Evolutionary conservation across 805 yeast genomes (phyloP), one percentile per base, ranked within the genome.

Genomic region (Danielozyma ontarioensis): DNA sequence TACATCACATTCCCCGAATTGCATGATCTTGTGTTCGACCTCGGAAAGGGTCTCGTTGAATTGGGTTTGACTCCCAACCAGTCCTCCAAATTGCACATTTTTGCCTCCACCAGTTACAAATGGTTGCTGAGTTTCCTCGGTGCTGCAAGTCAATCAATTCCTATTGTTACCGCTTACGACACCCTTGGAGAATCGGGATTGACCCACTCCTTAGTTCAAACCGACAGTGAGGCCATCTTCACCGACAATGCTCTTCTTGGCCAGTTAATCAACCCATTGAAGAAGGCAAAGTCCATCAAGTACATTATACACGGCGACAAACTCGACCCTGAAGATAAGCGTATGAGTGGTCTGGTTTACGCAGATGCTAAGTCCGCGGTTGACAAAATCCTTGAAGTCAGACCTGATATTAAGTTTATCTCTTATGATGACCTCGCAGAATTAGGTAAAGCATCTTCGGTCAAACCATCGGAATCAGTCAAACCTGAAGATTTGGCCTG

Each of bases 121-220:
- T 90, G 97, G 97, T 76, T 90, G 86, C 83, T 85, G 63, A 74
- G 85, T 21, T 90, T 78, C 44, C 58, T 86, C 38, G 96, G 89
- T 12, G 72, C 86, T 33, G 76, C 77, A 48, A 68, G 88, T 33
- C 96, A 87, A 60, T 63, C 74, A 31, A 80, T 93, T 39, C 84
- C 97, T 16, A 73, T 83, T 36, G 97, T 88, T 26, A 93, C 98
- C 12, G 97, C 98, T 25, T 93, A 93, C 60, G 97, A 89, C 59
- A 87, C 96, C 27, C 70, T 89, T 45, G 97, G 97, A 37, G 95
- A 87, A 60, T 72, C 73, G 24, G 96, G 96, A 16, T 72, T 89
- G 52, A 82, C 81, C 36, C 95, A 83, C 61, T 88, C 97, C 3
- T 70, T 93, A 52, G 70, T 74, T 26, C 85, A 89, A 64, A 87